These are phyloP conservation scores for Mycena rosella DNA, from an alignment of 768 basidiomycete species.

Conservation along the genomic window DNA sequence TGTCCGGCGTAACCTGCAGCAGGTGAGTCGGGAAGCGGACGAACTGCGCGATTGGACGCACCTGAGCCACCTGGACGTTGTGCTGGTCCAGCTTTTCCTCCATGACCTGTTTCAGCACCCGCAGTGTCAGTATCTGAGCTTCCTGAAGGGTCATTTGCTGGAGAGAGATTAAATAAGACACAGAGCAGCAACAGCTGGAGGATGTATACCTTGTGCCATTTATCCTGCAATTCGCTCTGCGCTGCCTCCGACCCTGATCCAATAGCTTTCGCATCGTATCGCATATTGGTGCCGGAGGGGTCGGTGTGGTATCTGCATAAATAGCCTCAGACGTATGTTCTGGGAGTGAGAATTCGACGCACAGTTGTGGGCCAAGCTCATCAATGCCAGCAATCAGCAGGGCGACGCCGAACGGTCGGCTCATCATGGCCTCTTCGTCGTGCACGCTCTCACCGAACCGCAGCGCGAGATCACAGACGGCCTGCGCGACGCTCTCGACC, in stretches of 20 bases:
- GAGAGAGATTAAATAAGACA: slow-evolving; percentile 17
- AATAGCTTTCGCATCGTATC: slow-evolving; percentile 98
- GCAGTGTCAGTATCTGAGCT: slow-evolving; percentile 88
- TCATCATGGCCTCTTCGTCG: slow-evolving; percentile 99
- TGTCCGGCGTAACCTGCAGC: slow-evolving; percentile 78
- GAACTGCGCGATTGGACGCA: slow-evolving; percentile 48
- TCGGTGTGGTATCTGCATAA: slow-evolving; percentile 91
- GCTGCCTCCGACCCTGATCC: slow-evolving; percentile 98
- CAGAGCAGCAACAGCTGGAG: background rate
- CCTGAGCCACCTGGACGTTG: slow-evolving; percentile 98
- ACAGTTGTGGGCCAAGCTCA: slow-evolving; percentile 96
- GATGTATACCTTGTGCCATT: slow-evolving; percentile 87
- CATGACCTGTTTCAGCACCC: slow-evolving; percentile 98
- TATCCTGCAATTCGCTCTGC: slow-evolving; percentile 96
- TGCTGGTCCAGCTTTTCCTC: slow-evolving; percentile 99
- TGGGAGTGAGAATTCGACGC: slow-evolving; percentile 47
- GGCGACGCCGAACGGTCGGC: slow-evolving; percentile 98
- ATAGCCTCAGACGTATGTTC: slow-evolving; percentile 7
- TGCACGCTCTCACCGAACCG: slow-evolving; percentile 99
- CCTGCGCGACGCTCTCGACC: slow-evolving; percentile 98
- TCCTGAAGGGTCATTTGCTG: slow-evolving; percentile 94
- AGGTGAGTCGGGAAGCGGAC: slow-evolving; percentile 10
- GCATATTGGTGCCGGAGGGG: slow-evolving; percentile 97
- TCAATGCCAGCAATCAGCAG: slow-evolving; percentile 97
- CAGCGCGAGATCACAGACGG: slow-evolving; percentile 96